A percentile compares a stretch with the other conserved stretches of the same genome.
phyloP scores from a whole-genome alignment of 2,329 filamentous ascomycete genomes.

The Zasmidium angulare region DNA sequence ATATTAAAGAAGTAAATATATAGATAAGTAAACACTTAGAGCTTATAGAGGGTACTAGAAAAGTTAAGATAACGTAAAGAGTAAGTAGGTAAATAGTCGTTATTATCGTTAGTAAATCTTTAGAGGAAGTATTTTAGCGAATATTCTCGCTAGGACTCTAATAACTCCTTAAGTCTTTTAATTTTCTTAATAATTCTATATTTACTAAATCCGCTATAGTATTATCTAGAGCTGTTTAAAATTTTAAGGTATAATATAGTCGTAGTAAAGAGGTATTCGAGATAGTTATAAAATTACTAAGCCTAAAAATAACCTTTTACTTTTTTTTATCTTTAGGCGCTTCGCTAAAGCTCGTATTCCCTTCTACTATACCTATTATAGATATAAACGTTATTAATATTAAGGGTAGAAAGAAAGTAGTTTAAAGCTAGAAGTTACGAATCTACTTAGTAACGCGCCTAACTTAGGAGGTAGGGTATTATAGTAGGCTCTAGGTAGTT shows the following conservation, averaged over 20 bases:
- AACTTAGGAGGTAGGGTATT: not conserved
- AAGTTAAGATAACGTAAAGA: not conserved
- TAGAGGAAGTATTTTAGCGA: too few relatives aligned
- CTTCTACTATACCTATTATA: too few relatives aligned
- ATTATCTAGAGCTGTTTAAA: too few relatives aligned
- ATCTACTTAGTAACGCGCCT: not conserved
- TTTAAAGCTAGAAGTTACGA: too few relatives aligned
- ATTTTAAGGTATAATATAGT: not conserved
- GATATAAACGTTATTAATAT: too few relatives aligned
- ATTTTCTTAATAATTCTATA: too few relatives aligned
- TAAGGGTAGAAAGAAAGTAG: too few relatives aligned
- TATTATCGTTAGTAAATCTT: too few relatives aligned
- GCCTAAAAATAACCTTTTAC: not conserved
- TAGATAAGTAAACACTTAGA: not conserved
- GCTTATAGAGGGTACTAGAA: not conserved
- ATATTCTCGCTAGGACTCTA: too few relatives aligned
- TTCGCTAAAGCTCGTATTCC: not conserved
- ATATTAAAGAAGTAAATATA: not conserved
- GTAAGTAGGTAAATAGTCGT: not conserved
- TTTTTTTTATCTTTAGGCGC: not conserved
- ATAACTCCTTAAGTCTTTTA: too few relatives aligned
- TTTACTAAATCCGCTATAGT: too few relatives aligned
- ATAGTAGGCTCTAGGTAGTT: not conserved
- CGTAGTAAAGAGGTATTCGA: not conserved
- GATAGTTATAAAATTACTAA: not conserved